A percentile compares a stretch with the other conserved stretches of the same genome.
Conservation (phyloP, 2,329 filamentous ascomycete genomes). For the Hypoxylon sp. region DNA sequence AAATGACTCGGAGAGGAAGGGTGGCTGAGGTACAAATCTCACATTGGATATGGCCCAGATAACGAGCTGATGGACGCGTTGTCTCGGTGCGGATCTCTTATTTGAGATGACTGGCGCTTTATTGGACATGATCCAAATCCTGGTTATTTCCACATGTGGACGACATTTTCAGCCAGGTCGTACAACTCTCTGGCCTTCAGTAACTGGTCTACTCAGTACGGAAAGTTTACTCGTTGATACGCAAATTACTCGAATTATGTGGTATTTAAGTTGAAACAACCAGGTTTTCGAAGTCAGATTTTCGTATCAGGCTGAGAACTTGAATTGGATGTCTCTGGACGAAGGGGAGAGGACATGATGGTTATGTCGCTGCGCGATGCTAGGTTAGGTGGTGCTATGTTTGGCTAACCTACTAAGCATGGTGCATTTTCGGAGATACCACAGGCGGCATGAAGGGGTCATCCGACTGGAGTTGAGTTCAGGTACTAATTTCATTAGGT, state of each 20-base stretch:
- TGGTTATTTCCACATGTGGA: conserved; percentile 46
- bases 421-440: conserved; percentile 36
- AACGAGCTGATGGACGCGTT: conserved; percentile 34
- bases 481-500: conserved; percentile 44
- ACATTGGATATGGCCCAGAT: conserved; percentile 50
- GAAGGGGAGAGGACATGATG: conserved; percentile 22
- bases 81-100: conserved; percentile 38
- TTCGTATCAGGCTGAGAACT: conserved; percentile 23
- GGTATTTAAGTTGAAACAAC: conserved; percentile 22
- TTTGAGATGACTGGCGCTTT: conserved; percentile 44
- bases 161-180: conserved; percentile 40
- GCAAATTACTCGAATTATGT: conserved; percentile 14
- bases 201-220: conserved; percentile 18
- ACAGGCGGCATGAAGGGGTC: conserved; percentile 30
- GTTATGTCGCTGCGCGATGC: conserved; percentile 26
- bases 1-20: conserved; percentile 74
- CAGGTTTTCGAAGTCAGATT: conserved; percentile 13
- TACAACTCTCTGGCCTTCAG: conserved; percentile 11
- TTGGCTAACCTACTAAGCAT: conserved; percentile 38
- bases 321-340: conserved; percentile 26
- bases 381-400: conserved; percentile 29
- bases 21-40: conserved; percentile 63
- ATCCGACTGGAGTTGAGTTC: conserved; percentile 35
- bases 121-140: conserved; percentile 48
- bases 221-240: conserved; percentile 18